Evolutionary conservation across 2,329 filamentous ascomycete species (phyloP).

Genomic region (Beauveria caledonica): DNA sequence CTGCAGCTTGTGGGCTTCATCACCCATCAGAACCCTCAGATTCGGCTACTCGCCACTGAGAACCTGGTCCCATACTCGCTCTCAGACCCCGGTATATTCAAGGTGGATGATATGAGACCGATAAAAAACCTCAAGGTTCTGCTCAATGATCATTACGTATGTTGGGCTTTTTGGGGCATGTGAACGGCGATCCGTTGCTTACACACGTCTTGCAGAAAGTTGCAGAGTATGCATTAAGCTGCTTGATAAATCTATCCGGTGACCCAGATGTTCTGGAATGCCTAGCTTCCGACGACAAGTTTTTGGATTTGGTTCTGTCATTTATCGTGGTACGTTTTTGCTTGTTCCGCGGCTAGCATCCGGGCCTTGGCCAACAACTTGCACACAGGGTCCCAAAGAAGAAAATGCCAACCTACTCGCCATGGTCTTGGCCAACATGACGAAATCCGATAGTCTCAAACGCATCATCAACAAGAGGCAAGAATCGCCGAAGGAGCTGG

Average conservation of each 20-base stretch:
- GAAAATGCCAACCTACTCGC: conserved; percentile 74
- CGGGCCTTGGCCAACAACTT: not conserved
- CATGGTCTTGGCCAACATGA: conserved; percentile 89
- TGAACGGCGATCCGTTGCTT: not conserved
- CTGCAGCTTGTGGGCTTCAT: conserved; percentile 83
- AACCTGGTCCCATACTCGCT: conserved; percentile 78
- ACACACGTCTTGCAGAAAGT: conserved; percentile 68
- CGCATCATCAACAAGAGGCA: conserved; percentile 62
- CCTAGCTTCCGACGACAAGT: conserved; percentile 70
- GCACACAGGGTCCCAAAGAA: conserved; percentile 57
- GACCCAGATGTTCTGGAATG: conserved; percentile 67
- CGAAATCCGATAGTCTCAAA: conserved; percentile 69
- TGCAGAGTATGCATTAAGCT: conserved; percentile 84
- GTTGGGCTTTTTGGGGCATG: conserved; percentile 21
- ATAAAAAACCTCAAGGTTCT: conserved; percentile 83
- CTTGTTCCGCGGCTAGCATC: not conserved
- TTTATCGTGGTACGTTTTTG: conserved; percentile 60
- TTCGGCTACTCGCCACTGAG: conserved; percentile 77
- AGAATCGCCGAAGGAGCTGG: conserved; percentile 58
- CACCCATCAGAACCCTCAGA: conserved; percentile 82
- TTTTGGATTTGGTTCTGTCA: conserved; percentile 64
- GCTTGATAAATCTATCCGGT: conserved; percentile 77
- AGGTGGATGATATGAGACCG: conserved; percentile 66
- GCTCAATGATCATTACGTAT: conserved; percentile 71
- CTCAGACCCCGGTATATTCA: conserved; percentile 72